phyloP scores from a whole-genome alignment of 192 early-diverging fungal species.

The Coemansia sp. region DNA sequence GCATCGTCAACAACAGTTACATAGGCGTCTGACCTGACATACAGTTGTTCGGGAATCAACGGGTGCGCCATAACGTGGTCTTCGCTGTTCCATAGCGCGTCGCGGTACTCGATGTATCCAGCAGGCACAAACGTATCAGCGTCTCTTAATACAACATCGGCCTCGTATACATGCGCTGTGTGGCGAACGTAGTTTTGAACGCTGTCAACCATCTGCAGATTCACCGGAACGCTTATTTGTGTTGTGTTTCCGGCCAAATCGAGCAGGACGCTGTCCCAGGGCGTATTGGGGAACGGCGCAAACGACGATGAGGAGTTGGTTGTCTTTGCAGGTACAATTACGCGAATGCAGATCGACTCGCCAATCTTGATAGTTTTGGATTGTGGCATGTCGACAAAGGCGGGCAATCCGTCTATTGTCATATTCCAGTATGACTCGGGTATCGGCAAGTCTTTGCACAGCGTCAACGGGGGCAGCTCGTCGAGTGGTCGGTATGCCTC shows the following conservation, averaged over 20 bases:
- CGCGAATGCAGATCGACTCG: constrained; percentile 41
- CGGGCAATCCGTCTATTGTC: not conserved
- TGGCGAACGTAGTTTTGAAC: constrained; percentile 23
- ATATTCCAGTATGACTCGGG: constrained; percentile 4
- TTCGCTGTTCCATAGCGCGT: constrained; percentile 56
- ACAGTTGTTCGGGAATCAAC: constrained; percentile 31
- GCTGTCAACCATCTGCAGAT: constrained; percentile 1
- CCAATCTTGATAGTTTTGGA: constrained; percentile 2
- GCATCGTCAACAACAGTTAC: constrained; percentile 5
- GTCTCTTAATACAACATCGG: constrained; percentile 45
- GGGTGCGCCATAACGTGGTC: constrained; percentile 11
- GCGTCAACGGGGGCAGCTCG: not conserved
- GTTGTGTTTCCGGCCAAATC: constrained; percentile 20
- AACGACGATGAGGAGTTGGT: not conserved
- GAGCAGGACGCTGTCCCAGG: constrained; percentile 46
- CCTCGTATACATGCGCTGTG: constrained; percentile 54
- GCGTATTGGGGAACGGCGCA: constrained; percentile 19
- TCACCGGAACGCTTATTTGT: constrained; percentile 23
- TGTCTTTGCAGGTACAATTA: constrained; percentile 31
- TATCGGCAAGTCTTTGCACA: constrained; percentile 18
- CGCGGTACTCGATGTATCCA: constrained; percentile 47
- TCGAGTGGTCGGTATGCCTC: too few relatives aligned
- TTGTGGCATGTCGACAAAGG: constrained; percentile 18
- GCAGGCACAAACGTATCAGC: constrained; percentile 36
- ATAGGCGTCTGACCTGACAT: constrained; percentile 6